A percentile compares a stretch with the other conserved stretches of the same genome.
Conservation (phyloP, 495 filamentous ascomycete genomes). For the Talaromyces trachyspermus region DNA sequence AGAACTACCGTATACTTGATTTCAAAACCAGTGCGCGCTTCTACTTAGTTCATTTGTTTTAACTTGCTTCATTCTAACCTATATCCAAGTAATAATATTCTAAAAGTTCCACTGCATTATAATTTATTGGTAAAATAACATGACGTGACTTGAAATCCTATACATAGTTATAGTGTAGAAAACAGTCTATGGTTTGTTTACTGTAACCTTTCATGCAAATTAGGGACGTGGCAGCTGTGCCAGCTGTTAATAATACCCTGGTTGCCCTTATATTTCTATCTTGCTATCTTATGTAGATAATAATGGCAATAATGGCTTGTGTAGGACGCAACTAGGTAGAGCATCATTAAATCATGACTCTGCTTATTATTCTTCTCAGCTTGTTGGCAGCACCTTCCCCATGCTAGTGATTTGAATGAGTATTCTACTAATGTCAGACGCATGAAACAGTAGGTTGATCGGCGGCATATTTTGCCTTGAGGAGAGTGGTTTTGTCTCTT, state of each 20-base stretch:
- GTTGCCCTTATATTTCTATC: background rate
- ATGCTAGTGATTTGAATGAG: constrained; percentile 3
- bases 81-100: background rate
- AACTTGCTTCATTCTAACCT: too few relatives aligned
- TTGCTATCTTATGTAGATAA: background rate
- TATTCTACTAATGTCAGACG: constrained; percentile 6
- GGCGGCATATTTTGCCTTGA: constrained; percentile 7
- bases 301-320: background rate
- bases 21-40: background rate
- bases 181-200: background rate
- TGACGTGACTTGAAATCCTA: background rate
- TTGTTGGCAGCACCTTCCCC: constrained; percentile 5
- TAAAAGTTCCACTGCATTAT: background rate
- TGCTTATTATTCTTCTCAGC: constrained; percentile 7
- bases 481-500: constrained; percentile 2
- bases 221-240: too few relatives aligned
- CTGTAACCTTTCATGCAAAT: background rate
- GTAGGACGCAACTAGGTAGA: background rate
- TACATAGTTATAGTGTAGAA: background rate
- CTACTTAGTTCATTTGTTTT: background rate
- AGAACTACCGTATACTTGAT: background rate
- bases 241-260: background rate
- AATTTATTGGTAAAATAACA: background rate
- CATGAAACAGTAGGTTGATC: constrained; percentile 2
- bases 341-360: constrained; percentile 2